A percentile compares a stretch with the other conserved stretches of the same genome.
Conservation (phyloP, 768 basidiomycete genomes). For the Tricholoma bakamatsutake region DNA sequence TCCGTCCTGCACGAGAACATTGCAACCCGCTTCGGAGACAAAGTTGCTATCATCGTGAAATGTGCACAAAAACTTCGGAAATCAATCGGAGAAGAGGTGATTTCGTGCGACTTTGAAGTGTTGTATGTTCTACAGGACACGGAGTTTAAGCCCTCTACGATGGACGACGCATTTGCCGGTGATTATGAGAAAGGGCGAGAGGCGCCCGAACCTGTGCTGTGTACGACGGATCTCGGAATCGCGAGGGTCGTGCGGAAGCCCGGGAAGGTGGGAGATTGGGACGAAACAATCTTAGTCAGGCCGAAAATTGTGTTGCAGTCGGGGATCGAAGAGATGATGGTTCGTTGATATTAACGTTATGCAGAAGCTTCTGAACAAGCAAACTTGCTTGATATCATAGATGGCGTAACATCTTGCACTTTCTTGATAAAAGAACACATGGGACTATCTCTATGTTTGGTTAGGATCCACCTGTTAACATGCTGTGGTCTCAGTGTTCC, state of each 20-base stretch:
- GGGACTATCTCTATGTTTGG: no score
- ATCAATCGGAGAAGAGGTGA: conserved; percentile 53
- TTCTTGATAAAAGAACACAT: not conserved
- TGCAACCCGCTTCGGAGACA: conserved; percentile 35
- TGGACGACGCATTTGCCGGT: conserved; percentile 40
- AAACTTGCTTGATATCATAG: not conserved
- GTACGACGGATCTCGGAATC: conserved; percentile 55
- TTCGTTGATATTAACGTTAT: not conserved
- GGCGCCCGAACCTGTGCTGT: conserved; percentile 34
- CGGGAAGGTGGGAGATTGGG: conserved; percentile 41
- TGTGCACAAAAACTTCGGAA: conserved; percentile 47
- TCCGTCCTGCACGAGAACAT: conserved; percentile 33
- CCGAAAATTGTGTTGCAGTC: conserved; percentile 51
- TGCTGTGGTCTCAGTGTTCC: no score
- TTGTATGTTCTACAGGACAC: conserved; percentile 39
- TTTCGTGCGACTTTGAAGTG: conserved; percentile 50
- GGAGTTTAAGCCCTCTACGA: conserved; percentile 30
- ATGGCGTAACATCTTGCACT: not conserved
- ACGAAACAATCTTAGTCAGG: conserved; percentile 41
- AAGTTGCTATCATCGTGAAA: conserved; percentile 36
- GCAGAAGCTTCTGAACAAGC: not conserved
- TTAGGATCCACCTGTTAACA: no score
- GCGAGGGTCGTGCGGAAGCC: conserved; percentile 32
- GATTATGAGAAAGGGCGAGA: conserved; percentile 12
- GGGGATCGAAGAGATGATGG: conserved; percentile 28